A percentile compares a stretch with the other conserved stretches of the same genome.
Conservation (phyloP, 225 moss, liverwort and hornwort species). For the Anthoceros angustus region DNA sequence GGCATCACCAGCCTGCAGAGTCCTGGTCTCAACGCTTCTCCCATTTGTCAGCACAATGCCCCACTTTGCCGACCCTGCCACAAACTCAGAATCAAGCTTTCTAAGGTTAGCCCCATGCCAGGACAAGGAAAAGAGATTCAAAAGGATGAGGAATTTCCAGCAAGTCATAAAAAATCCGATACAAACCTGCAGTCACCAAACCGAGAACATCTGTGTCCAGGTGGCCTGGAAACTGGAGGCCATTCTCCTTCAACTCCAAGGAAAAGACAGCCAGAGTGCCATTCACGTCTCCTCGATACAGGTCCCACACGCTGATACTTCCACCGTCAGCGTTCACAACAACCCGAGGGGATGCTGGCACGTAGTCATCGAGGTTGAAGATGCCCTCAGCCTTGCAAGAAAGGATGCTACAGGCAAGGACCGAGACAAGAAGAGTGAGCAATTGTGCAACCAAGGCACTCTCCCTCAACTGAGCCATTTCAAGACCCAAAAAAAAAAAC, state of each 20-base stretch:
- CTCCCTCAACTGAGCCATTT: background rate
- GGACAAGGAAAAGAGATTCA: background rate
- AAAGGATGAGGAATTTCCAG: background rate
- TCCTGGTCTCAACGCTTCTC: background rate
- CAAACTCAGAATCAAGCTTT: background rate
- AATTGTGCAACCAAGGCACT: background rate
- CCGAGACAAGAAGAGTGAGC: background rate
- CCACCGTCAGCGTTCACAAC: background rate
- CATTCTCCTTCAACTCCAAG: background rate
- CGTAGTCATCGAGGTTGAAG: conserved; percentile 1
- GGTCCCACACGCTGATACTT: background rate
- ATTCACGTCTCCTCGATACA: background rate
- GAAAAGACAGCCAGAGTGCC: background rate
- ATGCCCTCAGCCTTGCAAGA: background rate
- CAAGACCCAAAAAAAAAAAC: background rate
- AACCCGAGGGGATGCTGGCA: background rate
- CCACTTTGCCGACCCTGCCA: background rate
- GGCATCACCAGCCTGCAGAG: background rate
- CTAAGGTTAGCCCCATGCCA: background rate
- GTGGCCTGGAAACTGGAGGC: background rate
- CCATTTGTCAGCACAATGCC: background rate
- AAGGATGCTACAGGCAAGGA: background rate
- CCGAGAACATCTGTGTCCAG: background rate
- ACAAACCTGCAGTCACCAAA: background rate
- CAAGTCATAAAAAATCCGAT: background rate